Evolutionary conservation across 768 basidiomycete species (phyloP).

Genomic region (Kwoniella dendrophila): DNA sequence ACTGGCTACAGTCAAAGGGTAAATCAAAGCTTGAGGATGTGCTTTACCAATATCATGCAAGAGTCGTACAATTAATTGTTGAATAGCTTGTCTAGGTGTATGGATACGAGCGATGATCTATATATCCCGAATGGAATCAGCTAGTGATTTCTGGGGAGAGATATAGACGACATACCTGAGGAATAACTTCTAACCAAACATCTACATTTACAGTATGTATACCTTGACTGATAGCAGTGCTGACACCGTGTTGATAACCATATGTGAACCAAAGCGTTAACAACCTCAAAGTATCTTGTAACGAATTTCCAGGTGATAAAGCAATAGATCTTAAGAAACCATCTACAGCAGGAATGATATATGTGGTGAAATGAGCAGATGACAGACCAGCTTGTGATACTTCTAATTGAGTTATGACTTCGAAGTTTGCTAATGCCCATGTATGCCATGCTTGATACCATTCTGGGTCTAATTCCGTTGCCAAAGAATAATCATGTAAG

Average conservation of each 20-base stretch:
- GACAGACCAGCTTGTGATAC: conserved; percentile 65
- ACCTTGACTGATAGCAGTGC: conserved; percentile 80
- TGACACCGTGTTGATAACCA: conserved; percentile 85
- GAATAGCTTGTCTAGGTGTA: conserved; percentile 82
- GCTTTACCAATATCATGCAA: conserved; percentile 91
- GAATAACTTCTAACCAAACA: conserved; percentile 98
- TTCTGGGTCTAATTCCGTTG: conserved; percentile 86
- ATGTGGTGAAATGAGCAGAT: conserved; percentile 68
- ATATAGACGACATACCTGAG: conserved; percentile 75
- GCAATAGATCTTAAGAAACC: conserved; percentile 90
- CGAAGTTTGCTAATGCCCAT: conserved; percentile 95
- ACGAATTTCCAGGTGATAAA: conserved; percentile 80
- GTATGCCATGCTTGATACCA: conserved; percentile 99
- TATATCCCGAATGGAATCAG: background rate
- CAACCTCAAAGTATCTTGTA: conserved; percentile 91
- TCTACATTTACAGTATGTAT: conserved; percentile 90
- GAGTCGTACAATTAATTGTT: conserved; percentile 83
- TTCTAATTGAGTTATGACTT: conserved; percentile 82
- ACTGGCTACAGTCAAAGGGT: conserved; percentile 87
- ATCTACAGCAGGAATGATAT: conserved; percentile 90
- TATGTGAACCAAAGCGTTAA: conserved; percentile 98
- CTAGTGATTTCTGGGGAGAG: background rate
- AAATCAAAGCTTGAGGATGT: conserved; percentile 96
- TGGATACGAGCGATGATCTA: conserved; percentile 98
- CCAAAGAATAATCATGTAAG: conserved; percentile 76